Evolutionary conservation across 1,284 basidiomycete genomes (phyloP).

Genomic region (Neonothopanus nambi): DNA sequence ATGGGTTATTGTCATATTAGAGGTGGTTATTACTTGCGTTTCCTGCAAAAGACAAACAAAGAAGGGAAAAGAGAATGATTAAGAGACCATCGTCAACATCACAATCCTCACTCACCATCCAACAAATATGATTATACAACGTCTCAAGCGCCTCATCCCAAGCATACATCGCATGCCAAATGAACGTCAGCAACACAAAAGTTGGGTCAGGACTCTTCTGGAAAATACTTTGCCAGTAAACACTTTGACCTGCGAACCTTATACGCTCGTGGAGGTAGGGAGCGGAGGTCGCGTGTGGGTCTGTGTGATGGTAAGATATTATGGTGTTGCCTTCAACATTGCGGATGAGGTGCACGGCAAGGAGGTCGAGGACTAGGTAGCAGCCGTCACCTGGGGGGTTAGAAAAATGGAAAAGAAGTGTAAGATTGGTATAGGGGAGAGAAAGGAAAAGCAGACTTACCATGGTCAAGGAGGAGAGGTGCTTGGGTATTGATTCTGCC

Average conservation of each 20-base stretch:
- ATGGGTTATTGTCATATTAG: slow-evolving; percentile 32
- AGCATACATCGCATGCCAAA: slow-evolving; percentile 60
- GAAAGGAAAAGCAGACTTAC: background rate
- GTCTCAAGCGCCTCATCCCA: slow-evolving; percentile 58
- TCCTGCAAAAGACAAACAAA: slow-evolving; percentile 30
- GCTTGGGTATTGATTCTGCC: slow-evolving; percentile 10
- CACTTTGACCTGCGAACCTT: slow-evolving; percentile 43
- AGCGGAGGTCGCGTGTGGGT: slow-evolving; percentile 33
- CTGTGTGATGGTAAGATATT: slow-evolving; percentile 38
- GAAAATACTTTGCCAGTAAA: slow-evolving; percentile 59
- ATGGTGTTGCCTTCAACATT: slow-evolving; percentile 39
- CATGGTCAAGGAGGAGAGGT: slow-evolving; percentile 5
- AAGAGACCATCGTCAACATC: too few species aligned
- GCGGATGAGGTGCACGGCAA: slow-evolving; percentile 45
- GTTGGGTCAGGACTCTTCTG: slow-evolving; percentile 47
- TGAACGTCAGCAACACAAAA: slow-evolving; percentile 48
- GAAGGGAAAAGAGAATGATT: background rate
- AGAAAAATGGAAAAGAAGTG: background rate
- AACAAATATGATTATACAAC: slow-evolving; percentile 47
- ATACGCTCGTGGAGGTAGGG: slow-evolving; percentile 37
- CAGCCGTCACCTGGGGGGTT: slow-evolving; percentile 26
- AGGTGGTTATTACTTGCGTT: slow-evolving; percentile 35
- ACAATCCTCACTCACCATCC: slow-evolving; percentile 43
- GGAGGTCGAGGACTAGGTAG: slow-evolving; percentile 36
- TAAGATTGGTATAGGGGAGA: background rate